Percentiles rank a stretch among this genome's conserved stretches.
These are phyloP conservation scores for Peziza echinospora DNA, from an alignment of 495 filamentous ascomycete species.

Conservation along the genomic window DNA sequence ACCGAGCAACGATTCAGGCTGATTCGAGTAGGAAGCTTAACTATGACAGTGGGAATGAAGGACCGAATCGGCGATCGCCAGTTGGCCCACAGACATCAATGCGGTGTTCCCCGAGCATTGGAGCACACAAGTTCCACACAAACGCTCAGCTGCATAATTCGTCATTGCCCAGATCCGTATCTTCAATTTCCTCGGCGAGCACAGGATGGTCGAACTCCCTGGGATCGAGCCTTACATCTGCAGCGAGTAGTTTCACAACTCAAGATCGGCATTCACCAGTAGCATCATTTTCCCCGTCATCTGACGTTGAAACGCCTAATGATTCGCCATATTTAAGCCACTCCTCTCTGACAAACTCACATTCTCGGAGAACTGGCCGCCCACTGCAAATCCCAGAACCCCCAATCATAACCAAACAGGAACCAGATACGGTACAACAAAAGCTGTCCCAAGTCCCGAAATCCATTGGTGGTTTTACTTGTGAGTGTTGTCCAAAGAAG, in stretches of 20 bases:
- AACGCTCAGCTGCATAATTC: not conserved
- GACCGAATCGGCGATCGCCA: not conserved
- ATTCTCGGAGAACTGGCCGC: not conserved
- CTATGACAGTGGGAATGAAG: not conserved
- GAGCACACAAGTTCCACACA: not conserved
- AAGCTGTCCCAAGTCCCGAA: conserved; percentile 15
- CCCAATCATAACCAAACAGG: not conserved
- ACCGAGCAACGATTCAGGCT: conserved; percentile 7
- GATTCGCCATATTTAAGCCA: conserved; percentile 9
- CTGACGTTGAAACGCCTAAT: conserved; percentile 7
- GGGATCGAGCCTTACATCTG: conserved; percentile 6
- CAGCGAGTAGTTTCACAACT: conserved; percentile 15
- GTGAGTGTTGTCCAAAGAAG: conserved; percentile 96
- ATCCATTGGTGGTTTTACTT: conserved; percentile 36
- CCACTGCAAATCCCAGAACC: not conserved
- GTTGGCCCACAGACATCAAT: not conserved
- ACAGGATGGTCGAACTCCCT: conserved; percentile 16
- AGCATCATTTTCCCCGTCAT: conserved; percentile 13
- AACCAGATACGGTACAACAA: conserved; percentile 8
- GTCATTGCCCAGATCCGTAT: not conserved
- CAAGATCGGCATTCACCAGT: conserved; percentile 13
- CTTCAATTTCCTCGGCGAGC: conserved; percentile 10
- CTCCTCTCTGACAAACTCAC: conserved; percentile 1
- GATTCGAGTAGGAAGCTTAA: conserved; percentile 14
- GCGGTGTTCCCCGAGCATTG: not conserved